Base-by-base conservation (phyloP, 1,284 basidiomycete species). In the Heterobasidion annosum region DNA sequence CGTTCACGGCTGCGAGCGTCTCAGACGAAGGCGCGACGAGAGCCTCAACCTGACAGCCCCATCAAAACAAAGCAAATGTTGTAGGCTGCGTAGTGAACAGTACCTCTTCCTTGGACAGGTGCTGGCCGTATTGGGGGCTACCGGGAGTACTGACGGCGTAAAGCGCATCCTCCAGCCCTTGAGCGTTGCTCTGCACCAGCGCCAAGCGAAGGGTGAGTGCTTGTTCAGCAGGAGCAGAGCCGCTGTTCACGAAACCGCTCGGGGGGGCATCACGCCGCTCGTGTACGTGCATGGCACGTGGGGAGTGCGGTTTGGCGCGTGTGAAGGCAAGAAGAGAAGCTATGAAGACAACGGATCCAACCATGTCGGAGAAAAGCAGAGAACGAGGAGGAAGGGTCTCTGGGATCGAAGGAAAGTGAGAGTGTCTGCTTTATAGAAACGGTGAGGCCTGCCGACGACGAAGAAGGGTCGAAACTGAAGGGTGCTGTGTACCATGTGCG, bases 21-120 rank as follows among this genome's bases (percentile, higher is more conserved):
- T 67, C 67, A 3, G 59, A 51, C 8, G 62, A 57, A 3, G 73
- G 73, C 3, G 64, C 62, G n/a, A 70, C 67, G 57, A 69, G 71
- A 8, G 63, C 59, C 54, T 70, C 68, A 9, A 71, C 68, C 60
- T 47, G 53, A 54, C 68, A 50, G 48, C 54, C 51, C n/a, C 37
- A 8, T 34, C 62, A 63, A 3, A 57, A 57, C 25, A 64, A 61
- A 12, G 57, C 63, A 40, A 67, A 46, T 13, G 43, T 63, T 48
- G 34, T 57, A 59, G 47, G 65, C 46, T 2, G 32, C 52, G 10
- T 49, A 16, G 32, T 61, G 52, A 0, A 55, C 52, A 4, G 60
- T 46, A 67, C 69, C 62, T 68, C 62, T 2, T 63, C 63, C 34
- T 62, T 62, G 7, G 61, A 62, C 44, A 70, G 55, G 45, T 67